Evolutionary conservation across 495 filamentous ascomycete species (phyloP).

Genomic region (Trichoderma asperelloides): DNA sequence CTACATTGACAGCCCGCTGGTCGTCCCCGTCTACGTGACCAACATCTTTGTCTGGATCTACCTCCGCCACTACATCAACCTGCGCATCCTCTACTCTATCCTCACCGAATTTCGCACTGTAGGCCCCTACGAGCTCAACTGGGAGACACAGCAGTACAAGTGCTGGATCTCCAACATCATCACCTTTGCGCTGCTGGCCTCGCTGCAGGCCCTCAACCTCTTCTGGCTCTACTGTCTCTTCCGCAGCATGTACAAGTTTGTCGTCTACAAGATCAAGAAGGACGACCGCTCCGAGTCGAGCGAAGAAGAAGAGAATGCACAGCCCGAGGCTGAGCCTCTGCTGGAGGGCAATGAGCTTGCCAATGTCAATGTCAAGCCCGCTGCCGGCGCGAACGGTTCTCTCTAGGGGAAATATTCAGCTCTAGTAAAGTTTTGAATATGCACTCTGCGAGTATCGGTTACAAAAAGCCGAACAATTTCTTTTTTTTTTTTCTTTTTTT

Average conservation of each 20-base stretch:
- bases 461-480: not conserved
- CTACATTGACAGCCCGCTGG: slow-evolving; percentile 73
- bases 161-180: slow-evolving; percentile 67
- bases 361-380: not conserved
- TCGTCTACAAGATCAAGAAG: slow-evolving; percentile 36
- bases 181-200: slow-evolving; percentile 59
- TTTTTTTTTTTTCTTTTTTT: too few species aligned
- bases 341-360: not conserved
- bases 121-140: slow-evolving; percentile 79
- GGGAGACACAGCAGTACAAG: slow-evolving; percentile 79
- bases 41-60: slow-evolving; percentile 89
- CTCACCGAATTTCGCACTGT: slow-evolving; percentile 84
- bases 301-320: slow-evolving; percentile 37
- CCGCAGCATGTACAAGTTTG: slow-evolving; percentile 55
- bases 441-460: not conserved
- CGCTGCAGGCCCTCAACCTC: slow-evolving; percentile 71
- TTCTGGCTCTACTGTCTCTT: slow-evolving; percentile 84
- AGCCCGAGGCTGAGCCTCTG: slow-evolving; percentile 10
- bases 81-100: slow-evolving; percentile 76
- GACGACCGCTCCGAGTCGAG: slow-evolving; percentile 43
- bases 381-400: not conserved
- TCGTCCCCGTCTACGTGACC: slow-evolving; percentile 70
- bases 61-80: slow-evolving; percentile 83
- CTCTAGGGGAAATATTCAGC: not conserved
- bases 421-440: not conserved